phyloP scores from a whole-genome alignment of 2,329 filamentous ascomycete species.

The Chaetomium olivaceum region DNA sequence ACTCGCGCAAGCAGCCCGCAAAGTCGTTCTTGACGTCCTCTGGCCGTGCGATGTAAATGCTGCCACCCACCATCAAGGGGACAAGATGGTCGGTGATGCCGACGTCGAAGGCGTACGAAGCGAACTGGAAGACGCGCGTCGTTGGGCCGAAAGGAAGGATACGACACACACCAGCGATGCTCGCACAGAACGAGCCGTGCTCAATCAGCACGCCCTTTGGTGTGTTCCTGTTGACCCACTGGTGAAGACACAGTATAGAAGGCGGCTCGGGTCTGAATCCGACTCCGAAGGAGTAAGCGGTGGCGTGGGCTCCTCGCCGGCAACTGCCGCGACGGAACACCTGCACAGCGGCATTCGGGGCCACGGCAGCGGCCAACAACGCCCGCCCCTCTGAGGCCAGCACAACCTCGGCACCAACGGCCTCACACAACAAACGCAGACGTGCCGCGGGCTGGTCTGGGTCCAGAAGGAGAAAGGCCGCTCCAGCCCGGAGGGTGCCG shows the following conservation, averaged over 20 bases:
- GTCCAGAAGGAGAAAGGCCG: slow-evolving; percentile 1
- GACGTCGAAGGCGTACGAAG: slow-evolving; percentile 2
- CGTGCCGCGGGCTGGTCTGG: slow-evolving; percentile 2
- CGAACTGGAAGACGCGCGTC: neutral
- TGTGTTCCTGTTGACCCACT: slow-evolving; percentile 1
- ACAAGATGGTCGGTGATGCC: slow-evolving; percentile 3
- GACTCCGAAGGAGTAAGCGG: slow-evolving; percentile 1
- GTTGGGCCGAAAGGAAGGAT: neutral
- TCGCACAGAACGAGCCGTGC: slow-evolving; percentile 1
- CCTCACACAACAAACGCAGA: slow-evolving; percentile 3
- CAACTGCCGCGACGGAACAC: neutral
- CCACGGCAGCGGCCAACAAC: neutral
- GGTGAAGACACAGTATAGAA: slow-evolving; percentile 2
- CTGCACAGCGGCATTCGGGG: neutral
- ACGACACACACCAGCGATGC: neutral
- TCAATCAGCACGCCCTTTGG: slow-evolving; percentile 1
- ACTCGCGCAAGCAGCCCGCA: neutral
- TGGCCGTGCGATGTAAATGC: slow-evolving; percentile 2
- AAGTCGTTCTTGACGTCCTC: neutral
- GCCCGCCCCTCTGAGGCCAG: neutral
- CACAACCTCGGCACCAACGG: slow-evolving; percentile 1
- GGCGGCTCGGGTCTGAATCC: slow-evolving; percentile 1
- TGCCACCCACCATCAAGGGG: slow-evolving; percentile 2
- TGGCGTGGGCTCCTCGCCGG: neutral
- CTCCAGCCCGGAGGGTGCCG: slow-evolving; percentile 2